Evolutionary conservation across 2,329 filamentous ascomycete species (phyloP).

Genomic region (Aspergillus ruber): DNA sequence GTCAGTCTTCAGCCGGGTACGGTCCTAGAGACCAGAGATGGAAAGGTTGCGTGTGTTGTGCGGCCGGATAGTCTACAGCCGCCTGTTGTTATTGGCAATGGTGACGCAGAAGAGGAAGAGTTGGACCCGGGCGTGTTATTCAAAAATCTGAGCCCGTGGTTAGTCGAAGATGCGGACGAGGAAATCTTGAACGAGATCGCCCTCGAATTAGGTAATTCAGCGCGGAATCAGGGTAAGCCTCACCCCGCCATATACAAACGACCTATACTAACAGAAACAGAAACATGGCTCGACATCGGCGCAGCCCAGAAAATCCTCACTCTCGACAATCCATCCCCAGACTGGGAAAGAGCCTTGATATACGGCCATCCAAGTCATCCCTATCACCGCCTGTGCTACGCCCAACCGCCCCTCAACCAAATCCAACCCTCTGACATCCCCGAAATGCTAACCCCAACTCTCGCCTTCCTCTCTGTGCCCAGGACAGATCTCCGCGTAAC

Average conservation of each 20-base stretch:
- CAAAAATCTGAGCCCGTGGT: constrained; percentile 4
- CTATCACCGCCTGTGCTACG: constrained; percentile 10
- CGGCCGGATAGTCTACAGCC: constrained; percentile 1
- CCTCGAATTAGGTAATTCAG: constrained; percentile 6
- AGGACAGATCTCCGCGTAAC: constrained; percentile 8
- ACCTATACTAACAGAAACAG: constrained; percentile 1
- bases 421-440: constrained; percentile 9
- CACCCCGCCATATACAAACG: neutral
- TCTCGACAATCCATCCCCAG: constrained; percentile 1
- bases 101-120: neutral
- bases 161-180: constrained; percentile 1
- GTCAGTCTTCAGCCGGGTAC: neutral
- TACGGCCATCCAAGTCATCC: constrained; percentile 15
- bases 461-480: constrained; percentile 15
- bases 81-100: neutral
- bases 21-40: neutral
- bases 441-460: constrained; percentile 9
- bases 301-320: neutral
- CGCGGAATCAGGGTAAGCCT: constrained; percentile 9
- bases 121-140: constrained; percentile 7
- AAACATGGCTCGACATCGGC: constrained; percentile 9
- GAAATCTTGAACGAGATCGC: constrained; percentile 5
- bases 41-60: neutral
- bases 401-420: constrained; percentile 6
- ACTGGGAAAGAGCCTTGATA: constrained; percentile 11